A percentile compares a stretch with the other conserved stretches of the same genome.
Evolutionary conservation across 139 green algal genomes (phyloP).

Genomic region (Tetradesmus obliquus): DNA sequence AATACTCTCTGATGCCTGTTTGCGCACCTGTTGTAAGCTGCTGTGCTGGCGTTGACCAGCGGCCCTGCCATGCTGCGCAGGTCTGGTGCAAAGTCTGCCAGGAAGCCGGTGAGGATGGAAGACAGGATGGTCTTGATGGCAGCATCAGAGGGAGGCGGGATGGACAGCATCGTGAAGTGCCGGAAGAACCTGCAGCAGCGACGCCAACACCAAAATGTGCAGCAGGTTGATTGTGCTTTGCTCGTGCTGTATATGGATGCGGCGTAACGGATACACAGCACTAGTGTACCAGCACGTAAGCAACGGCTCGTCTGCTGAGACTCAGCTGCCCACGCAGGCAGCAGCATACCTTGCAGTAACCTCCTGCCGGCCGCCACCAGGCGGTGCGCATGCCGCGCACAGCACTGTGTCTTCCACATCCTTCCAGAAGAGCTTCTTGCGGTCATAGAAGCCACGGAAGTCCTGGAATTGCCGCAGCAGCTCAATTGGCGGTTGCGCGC

Average conservation of each 20-base stretch:
- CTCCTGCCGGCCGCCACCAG: slow-evolving; percentile 83
- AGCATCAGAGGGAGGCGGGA: slow-evolving; percentile 68
- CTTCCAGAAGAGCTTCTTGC: slow-evolving; percentile 82
- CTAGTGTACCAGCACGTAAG: not conserved
- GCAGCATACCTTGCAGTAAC: slow-evolving; percentile 69
- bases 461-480: slow-evolving; percentile 89
- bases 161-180: slow-evolving; percentile 88
- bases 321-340: not conserved
- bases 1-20: not conserved
- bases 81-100: slow-evolving; percentile 74
- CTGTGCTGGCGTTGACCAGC: slow-evolving; percentile 78
- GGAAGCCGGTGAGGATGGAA: slow-evolving; percentile 83
- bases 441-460: slow-evolving; percentile 78
- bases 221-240: too few species aligned
- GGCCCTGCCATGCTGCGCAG: slow-evolving; percentile 56
- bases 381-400: slow-evolving; percentile 82
- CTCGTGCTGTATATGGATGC: too few species aligned
- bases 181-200: slow-evolving; percentile 69
- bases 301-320: not conserved
- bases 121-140: slow-evolving; percentile 84
- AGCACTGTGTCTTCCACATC: slow-evolving; percentile 88
- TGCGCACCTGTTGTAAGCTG: slow-evolving; percentile 72
- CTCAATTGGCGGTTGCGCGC: slow-evolving; percentile 88
- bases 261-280: not conserved
- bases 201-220: too few species aligned